phyloP scores from a whole-genome alignment of 2,329 filamentous ascomycete species.

The Clarireedia monteithiana region DNA sequence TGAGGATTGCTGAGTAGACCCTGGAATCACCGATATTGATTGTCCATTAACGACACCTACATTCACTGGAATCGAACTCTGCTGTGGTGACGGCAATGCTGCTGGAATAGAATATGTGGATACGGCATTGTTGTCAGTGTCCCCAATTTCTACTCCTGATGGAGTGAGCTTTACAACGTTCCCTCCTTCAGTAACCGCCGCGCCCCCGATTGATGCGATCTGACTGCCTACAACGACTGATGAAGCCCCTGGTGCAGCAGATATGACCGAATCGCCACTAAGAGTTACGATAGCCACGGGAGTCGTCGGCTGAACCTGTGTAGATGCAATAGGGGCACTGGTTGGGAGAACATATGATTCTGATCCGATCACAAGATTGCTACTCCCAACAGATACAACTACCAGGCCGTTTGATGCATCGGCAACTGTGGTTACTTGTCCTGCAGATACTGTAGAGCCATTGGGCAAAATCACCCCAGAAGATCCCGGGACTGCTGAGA shows the following conservation, averaged over 20 bases:
- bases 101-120: neutral
- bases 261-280: neutral
- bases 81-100: neutral
- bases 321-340: neutral
- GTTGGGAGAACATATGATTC: constrained; percentile 6
- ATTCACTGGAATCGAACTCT: neutral
- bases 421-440: constrained; percentile 7
- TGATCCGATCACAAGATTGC: constrained; percentile 1
- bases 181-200: neutral
- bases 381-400: constrained; percentile 8
- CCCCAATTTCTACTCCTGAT: constrained; percentile 16
- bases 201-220: neutral
- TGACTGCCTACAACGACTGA: constrained; percentile 6
- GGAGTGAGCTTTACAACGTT: neutral
- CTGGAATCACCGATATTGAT: neutral
- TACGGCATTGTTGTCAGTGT: neutral
- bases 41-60: neutral
- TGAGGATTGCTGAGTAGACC: neutral
- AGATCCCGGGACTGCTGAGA: constrained; percentile 12
- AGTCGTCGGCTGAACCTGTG: neutral
- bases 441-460: constrained; percentile 10
- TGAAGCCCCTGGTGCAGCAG: constrained; percentile 1
- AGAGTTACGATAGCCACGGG: constrained; percentile 3
- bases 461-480: constrained; percentile 11
- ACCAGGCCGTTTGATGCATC: neutral